Conservation (phyloP, 139 green algal genomes). For the Chlamydomonas schloesseri region DNA sequence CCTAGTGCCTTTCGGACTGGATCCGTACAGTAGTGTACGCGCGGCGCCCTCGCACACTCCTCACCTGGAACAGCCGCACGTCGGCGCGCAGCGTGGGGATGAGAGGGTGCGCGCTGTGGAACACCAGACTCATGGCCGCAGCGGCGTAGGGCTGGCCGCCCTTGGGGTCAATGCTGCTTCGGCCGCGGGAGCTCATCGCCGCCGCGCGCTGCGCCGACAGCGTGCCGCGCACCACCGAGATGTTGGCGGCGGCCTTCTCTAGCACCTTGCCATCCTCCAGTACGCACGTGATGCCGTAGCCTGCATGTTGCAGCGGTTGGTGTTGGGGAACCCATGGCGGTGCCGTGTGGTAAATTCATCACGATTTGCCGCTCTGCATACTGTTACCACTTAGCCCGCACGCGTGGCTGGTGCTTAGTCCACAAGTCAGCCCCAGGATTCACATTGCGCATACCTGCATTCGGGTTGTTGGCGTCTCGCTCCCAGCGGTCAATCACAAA, state of each 20-base stretch:
- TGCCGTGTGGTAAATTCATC: too few relatives aligned
- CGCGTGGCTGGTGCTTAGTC: too few relatives aligned
- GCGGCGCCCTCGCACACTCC: too few relatives aligned
- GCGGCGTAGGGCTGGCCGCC: slow-evolving; percentile 90
- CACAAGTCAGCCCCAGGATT: too few relatives aligned
- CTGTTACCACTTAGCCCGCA: too few relatives aligned
- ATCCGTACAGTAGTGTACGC: too few relatives aligned
- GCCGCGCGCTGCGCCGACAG: slow-evolving; percentile 76
- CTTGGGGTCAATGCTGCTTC: slow-evolving; percentile 71
- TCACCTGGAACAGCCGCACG: slow-evolving; percentile 92
- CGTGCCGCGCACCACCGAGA: slow-evolving; percentile 79
- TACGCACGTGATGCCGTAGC: slow-evolving; percentile 93
- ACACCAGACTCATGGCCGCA: slow-evolving; percentile 94
- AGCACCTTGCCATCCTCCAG: slow-evolving; percentile 91
- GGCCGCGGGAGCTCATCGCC: slow-evolving; percentile 80
- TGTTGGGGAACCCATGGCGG: background rate
- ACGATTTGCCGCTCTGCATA: too few relatives aligned
- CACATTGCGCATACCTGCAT: slow-evolving; percentile 56
- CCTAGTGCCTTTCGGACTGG: too few relatives aligned
- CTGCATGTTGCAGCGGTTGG: slow-evolving; percentile 30
- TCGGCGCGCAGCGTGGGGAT: slow-evolving; percentile 96
- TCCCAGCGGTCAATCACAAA: slow-evolving; percentile 79
- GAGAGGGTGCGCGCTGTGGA: slow-evolving; percentile 88
- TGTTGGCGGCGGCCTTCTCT: slow-evolving; percentile 94
- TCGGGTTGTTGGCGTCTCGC: slow-evolving; percentile 52